Percentiles rank a stretch among this genome's conserved stretches.
phyloP scores from a whole-genome alignment of 1,284 basidiomycete species.

The Rhodotorula sp. region DNA sequence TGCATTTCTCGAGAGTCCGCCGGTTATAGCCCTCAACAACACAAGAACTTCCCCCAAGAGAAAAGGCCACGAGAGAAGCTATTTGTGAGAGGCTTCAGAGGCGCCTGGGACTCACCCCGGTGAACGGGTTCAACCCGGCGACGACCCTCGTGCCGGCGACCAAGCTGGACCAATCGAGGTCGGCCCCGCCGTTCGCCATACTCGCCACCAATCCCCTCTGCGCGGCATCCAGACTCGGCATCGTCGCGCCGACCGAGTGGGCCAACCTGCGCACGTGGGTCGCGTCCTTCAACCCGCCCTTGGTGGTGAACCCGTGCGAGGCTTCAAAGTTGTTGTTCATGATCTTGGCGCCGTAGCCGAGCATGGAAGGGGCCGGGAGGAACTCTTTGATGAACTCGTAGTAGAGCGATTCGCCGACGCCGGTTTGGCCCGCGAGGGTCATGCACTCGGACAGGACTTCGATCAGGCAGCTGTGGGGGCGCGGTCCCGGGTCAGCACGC shows the following conservation, averaged over 20 bases:
- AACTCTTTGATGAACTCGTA: conserved; percentile 59
- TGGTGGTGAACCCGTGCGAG: conserved; percentile 75
- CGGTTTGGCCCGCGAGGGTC: conserved; percentile 80
- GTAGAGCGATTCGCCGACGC: conserved; percentile 65
- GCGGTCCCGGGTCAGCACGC: too few species aligned
- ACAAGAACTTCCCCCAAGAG: too few species aligned
- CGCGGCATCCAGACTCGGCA: conserved; percentile 69
- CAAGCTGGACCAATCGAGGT: conserved; percentile 34
- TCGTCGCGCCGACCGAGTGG: conserved; percentile 66
- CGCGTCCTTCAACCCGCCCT: conserved; percentile 83
- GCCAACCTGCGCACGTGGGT: conserved; percentile 54
- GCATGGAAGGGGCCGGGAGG: conserved; percentile 51
- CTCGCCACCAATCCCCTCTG: conserved; percentile 32
- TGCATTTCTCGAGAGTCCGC: too few species aligned
- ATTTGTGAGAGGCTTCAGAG: too few species aligned
- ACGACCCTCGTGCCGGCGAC: conserved; percentile 39
- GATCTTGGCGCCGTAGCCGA: conserved; percentile 68
- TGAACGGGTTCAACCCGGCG: conserved; percentile 35
- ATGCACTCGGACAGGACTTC: conserved; percentile 74
- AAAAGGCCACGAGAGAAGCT: too few species aligned
- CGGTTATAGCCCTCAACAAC: too few species aligned
- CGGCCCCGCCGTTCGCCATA: conserved; percentile 25
- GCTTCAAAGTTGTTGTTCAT: conserved; percentile 71
- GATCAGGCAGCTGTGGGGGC: conserved; percentile 1
- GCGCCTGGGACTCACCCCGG: too few species aligned